Evolutionary conservation across 1,139 yeast genomes (phyloP), one percentile per base, ranked within the genome.

Genomic region (Debaryomyces fabryi): DNA sequence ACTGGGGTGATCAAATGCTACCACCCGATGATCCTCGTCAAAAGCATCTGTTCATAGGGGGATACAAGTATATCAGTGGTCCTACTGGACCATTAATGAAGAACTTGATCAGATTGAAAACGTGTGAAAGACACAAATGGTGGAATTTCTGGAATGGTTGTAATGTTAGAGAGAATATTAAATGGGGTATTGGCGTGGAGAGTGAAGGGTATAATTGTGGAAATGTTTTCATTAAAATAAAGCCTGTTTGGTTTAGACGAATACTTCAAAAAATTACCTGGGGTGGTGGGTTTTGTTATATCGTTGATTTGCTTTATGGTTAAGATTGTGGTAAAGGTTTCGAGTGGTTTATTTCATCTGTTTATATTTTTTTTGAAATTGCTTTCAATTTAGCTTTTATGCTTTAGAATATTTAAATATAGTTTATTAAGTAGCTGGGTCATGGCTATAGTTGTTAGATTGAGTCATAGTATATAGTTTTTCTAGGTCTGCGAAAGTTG

Each of bases 81-180:
- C 99, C 99, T 3, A 71, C 79, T 0, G 99, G 99, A 0, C 99
- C 99, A 0, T 67, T 92, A 48, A 75, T 78, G 52, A 93, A 93
- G 66, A 87, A 90, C 59, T 72, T 93, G 47, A 64, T 78, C 42
- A 74, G 98, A 48, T 64, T 72, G 2, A 78, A 82, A 15, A 84
- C 95, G 1, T 93, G 99, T 63, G 96, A 91, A 64, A 71, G 95
- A 42, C 76, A 82, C 50, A 91, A 90, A 64, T 89, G 96, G 96
- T 86, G 90, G 88, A 85, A 86, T 63, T 74, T 83, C 56, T 78
- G 85, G 82, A 78, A 81, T 46, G 86, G 90, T 0, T 93, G 99
- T 67, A 86, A 86, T 16, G 82, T 92, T 3, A 72, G 97, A 48
- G 76, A 81, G 46, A 82, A 83, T 56, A 82, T 88, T 45, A 83